Evolutionary conservation across 2,329 filamentous ascomycete species (phyloP).

Genomic region (Taxawa tesnikishii): DNA sequence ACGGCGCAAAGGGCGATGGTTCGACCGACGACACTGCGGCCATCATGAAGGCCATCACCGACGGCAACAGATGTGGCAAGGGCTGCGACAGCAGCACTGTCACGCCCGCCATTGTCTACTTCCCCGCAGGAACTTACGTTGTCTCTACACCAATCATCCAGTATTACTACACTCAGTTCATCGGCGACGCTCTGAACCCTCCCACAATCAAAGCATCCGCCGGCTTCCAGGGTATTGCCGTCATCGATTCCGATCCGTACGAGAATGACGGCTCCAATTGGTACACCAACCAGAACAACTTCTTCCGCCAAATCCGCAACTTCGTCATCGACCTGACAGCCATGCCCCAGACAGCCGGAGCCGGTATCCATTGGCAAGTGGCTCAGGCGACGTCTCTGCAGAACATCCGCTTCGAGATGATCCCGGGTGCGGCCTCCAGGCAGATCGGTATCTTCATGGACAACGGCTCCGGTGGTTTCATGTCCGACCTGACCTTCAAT

Average conservation of each 20-base stretch:
- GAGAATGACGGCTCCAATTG: slow-evolving; percentile 38
- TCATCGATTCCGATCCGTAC: slow-evolving; percentile 86
- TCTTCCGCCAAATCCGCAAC: slow-evolving; percentile 43
- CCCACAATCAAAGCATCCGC: slow-evolving; percentile 44
- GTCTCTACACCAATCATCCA: slow-evolving; percentile 70
- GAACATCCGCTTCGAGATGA: slow-evolving; percentile 49
- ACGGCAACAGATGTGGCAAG: slow-evolving; percentile 66
- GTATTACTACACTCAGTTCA: slow-evolving; percentile 86
- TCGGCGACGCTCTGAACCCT: slow-evolving; percentile 62
- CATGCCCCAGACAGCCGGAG: slow-evolving; percentile 19
- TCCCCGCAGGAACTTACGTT: slow-evolving; percentile 76
- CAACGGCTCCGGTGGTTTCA: slow-evolving; percentile 47
- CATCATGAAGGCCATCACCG: slow-evolving; percentile 72
- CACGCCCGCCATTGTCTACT: slow-evolving; percentile 81
- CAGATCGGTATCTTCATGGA: slow-evolving; percentile 51
- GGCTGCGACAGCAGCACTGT: slow-evolving; percentile 74
- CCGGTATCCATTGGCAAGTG: slow-evolving; percentile 41
- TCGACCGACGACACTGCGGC: slow-evolving; percentile 72
- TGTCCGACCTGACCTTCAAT: slow-evolving; percentile 47
- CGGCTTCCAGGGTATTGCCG: slow-evolving; percentile 67
- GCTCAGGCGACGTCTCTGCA: slow-evolving; percentile 48
- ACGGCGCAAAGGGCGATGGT: slow-evolving; percentile 42
- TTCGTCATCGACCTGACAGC: slow-evolving; percentile 36
- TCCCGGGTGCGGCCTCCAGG: slow-evolving; percentile 29
- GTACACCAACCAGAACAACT: slow-evolving; percentile 44